Base-by-base conservation (phyloP, 2,329 filamentous ascomycete species). In the Colletotrichum euphorbiae region DNA sequence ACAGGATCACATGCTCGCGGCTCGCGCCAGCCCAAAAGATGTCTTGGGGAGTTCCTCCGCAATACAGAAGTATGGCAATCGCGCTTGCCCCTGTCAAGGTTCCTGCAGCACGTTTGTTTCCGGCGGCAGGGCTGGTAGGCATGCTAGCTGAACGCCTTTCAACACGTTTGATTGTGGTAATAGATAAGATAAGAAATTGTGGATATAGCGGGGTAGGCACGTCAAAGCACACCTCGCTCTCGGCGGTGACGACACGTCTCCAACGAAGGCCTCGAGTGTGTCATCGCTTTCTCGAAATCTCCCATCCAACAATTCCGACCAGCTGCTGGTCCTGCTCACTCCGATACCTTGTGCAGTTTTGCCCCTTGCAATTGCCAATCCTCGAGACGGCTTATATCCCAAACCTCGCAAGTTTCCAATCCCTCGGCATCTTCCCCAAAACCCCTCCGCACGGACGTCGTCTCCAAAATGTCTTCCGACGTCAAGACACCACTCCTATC, bases 41-140 rank as follows among this genome's bases (percentile, higher is more conserved):
- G 50, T 50, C 45, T 64, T 40, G 36, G 28, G 21, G 54, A 59
- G 28, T 51, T 64, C 61, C 50, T 50, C 51, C 50, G 50, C 48
- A 55, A 28, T 64, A n/a, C n/a, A n/a, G n/a, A n/a, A n/a, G n/a
- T n/a, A 31, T 54, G 36, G 52, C 45, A 64, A 36, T 63, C 24
- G 48, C 58, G 56, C 21, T 12, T 11, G n/a, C 61, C 65, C 61
- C 66, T 69, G 50, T 40, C 28, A 61, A 69, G 33, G 56, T 69
- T 69, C 69, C 66, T 70, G 69, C 67, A 69, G 62, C 67, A 60
- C 52, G 46, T 60, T 65, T 54, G 54, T 51, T 67, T 60, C 63
- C 56, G 57, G 42, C 43, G 15, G 50, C 67, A 69, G 67, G 62
- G 67, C 55, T 65, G 56, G 59, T 24, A 56, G 15, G 5, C 31